These are phyloP conservation scores for Exophiala aquamarina DNA, from an alignment of 2,329 filamentous ascomycete species.

Conservation along the genomic window DNA sequence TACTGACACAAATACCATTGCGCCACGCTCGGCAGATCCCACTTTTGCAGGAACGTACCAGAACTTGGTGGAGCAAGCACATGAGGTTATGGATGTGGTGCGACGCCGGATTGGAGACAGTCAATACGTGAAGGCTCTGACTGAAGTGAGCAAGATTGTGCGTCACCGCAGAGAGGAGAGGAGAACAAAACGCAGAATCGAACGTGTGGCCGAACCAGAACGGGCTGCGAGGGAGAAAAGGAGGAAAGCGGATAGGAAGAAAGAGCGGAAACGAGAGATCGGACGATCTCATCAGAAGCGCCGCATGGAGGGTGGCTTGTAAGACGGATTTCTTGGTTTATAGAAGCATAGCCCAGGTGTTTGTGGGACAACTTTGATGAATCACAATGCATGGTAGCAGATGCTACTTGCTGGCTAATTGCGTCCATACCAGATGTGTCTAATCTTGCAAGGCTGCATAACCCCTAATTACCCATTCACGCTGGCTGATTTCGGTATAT, in stretches of 20 bases:
- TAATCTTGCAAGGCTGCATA: too few species aligned
- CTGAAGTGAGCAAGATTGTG: constrained; percentile 72
- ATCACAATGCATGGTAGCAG: too few species aligned
- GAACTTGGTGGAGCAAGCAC: constrained; percentile 67
- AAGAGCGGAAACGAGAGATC: constrained; percentile 76
- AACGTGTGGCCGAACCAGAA: constrained; percentile 80
- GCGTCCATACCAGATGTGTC: too few species aligned
- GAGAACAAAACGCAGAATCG: constrained; percentile 82
- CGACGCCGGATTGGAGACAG: constrained; percentile 82
- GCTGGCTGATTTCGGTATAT: constrained; percentile 40
- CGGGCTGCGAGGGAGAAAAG: constrained; percentile 75
- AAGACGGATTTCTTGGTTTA: too few species aligned
- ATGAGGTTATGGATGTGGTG: constrained; percentile 76
- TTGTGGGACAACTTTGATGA: too few species aligned
- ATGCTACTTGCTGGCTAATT: too few species aligned
- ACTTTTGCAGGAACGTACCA: constrained; percentile 69
- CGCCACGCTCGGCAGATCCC: constrained; percentile 64
- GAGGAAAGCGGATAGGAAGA: constrained; percentile 81
- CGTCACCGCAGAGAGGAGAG: constrained; percentile 70
- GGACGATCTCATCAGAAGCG: constrained; percentile 61
- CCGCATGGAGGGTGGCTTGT: constrained; percentile 48
- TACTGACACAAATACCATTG: constrained; percentile 61
- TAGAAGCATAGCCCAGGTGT: too few species aligned
- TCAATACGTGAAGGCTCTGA: constrained; percentile 72
- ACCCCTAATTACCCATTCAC: constrained; percentile 30